Evolutionary conservation across 169 alveolate genomes (phyloP).

Genomic region (Cryptosporidium tyzzeri): DNA sequence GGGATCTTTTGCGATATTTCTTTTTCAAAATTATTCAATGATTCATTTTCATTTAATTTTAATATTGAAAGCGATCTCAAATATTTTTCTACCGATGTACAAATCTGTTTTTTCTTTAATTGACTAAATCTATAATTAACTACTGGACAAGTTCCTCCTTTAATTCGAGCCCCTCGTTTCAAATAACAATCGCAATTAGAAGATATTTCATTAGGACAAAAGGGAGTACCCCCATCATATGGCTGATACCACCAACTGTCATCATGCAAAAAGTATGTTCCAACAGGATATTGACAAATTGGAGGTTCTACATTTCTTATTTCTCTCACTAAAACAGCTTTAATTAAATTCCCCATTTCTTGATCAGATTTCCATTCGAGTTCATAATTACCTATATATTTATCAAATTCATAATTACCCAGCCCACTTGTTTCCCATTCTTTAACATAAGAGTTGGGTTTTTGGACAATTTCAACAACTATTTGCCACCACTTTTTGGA

Average conservation of each 20-base stretch:
- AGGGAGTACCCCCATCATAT: slow-evolving; percentile 76
- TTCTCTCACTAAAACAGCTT: slow-evolving; percentile 65
- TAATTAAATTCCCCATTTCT: slow-evolving; percentile 38
- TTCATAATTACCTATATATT: slow-evolving; percentile 51
- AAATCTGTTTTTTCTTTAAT: neutral
- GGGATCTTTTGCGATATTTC: neutral
- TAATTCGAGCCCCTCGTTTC: slow-evolving; percentile 45
- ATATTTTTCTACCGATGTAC: neutral
- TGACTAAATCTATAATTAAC: slow-evolving; percentile 4
- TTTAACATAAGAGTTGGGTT: slow-evolving; percentile 62
- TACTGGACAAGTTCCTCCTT: slow-evolving; percentile 53
- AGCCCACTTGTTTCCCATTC: slow-evolving; percentile 76
- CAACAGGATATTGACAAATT: slow-evolving; percentile 60
- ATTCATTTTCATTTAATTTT: slow-evolving; percentile 9
- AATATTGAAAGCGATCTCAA: neutral
- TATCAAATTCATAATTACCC: slow-evolving; percentile 43
- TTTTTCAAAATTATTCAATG: neutral
- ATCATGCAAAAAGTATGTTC: slow-evolving; percentile 66
- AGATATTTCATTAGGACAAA: slow-evolving; percentile 66
- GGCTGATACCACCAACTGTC: slow-evolving; percentile 76
- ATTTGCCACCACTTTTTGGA: slow-evolving; percentile 73
- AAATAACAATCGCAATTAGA: slow-evolving; percentile 40
- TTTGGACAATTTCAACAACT: slow-evolving; percentile 63
- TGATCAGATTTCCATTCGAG: slow-evolving; percentile 73
- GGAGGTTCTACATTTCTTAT: slow-evolving; percentile 70